Conservation (phyloP, 164 flowering plant species). For the Umbellularia californica region DNA sequence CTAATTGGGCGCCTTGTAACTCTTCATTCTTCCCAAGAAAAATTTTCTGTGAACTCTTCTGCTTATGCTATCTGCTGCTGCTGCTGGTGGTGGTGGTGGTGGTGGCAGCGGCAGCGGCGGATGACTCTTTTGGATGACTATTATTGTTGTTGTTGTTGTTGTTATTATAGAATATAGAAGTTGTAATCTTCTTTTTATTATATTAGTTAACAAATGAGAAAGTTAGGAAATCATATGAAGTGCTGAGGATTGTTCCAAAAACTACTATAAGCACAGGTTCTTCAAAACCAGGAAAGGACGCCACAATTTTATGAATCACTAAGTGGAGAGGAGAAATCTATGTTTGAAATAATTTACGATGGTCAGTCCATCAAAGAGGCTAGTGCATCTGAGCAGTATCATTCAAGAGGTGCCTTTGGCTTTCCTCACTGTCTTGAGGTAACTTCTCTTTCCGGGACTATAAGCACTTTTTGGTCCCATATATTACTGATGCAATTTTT, state of each 20-base stretch:
- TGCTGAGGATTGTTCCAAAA: conserved; percentile 58
- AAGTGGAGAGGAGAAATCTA: conserved; percentile 45
- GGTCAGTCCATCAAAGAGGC: conserved; percentile 36
- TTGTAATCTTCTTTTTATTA: background rate
- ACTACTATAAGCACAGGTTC: conserved; percentile 54
- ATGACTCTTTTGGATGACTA: too few relatives aligned
- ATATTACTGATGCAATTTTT: too few relatives aligned
- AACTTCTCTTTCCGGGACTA: conserved; percentile 5
- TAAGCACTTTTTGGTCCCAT: background rate
- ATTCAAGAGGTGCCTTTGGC: conserved; percentile 72
- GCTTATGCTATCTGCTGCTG: too few relatives aligned
- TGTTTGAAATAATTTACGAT: conserved; percentile 63
- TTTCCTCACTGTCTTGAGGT: conserved; percentile 98
- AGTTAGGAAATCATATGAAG: conserved; percentile 42
- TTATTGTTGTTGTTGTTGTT: too few relatives aligned
- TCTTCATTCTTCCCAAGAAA: too few relatives aligned
- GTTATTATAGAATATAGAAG: too few relatives aligned
- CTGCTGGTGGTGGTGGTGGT: too few relatives aligned
- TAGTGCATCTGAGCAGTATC: conserved; percentile 30
- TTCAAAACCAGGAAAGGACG: conserved; percentile 61
- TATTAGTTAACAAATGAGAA: conserved; percentile 48
- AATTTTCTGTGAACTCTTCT: too few relatives aligned
- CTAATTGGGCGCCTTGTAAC: too few relatives aligned
- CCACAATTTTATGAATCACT: conserved; percentile 50
- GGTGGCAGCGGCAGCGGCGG: too few relatives aligned